Evolutionary conservation across 345 rosid genomes (phyloP).

Genomic region (Gossypioides kirkii): DNA sequence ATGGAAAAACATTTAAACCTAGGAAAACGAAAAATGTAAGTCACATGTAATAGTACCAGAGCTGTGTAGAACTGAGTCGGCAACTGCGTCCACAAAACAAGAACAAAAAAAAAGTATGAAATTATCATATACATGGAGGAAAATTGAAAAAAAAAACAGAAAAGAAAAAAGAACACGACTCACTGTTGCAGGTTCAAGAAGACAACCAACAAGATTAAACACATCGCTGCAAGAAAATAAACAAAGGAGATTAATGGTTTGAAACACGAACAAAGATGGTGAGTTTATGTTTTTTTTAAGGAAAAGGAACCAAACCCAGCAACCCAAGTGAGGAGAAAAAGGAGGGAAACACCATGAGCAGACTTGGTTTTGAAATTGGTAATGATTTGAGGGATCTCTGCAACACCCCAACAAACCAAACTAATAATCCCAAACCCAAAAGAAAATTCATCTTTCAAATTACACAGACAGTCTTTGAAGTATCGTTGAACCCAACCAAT

Average conservation of each 20-base stretch:
- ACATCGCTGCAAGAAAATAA: conserved; percentile 59
- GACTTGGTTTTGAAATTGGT: conserved; percentile 89
- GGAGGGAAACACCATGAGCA: conserved; percentile 88
- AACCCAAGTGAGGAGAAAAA: conserved; percentile 92
- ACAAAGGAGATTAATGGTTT: neutral
- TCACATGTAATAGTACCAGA: conserved; percentile 35
- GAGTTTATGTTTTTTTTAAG: neutral
- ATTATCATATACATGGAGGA: neutral
- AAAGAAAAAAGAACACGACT: conserved; percentile 22
- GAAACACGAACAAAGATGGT: neutral
- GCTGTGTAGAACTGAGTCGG: conserved; percentile 97
- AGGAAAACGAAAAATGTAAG: neutral
- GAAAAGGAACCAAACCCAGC: conserved; percentile 56
- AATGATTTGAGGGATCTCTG: conserved; percentile 90
- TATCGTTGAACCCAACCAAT: conserved; percentile 66
- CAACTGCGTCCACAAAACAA: conserved; percentile 50
- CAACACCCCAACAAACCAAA: conserved; percentile 80
- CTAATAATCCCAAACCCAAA: conserved; percentile 67
- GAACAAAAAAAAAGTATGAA: conserved; percentile 11
- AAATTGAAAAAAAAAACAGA: neutral
- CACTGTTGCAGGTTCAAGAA: conserved; percentile 97
- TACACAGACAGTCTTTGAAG: conserved; percentile 87
- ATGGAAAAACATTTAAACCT: neutral
- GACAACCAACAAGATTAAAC: conserved; percentile 81
- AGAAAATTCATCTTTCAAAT: conserved; percentile 59